A percentile compares a stretch with the other conserved stretches of the same genome.
Evolutionary conservation across 2,329 filamentous ascomycete species (phyloP).

Genomic region (Sphaerulina vaccinii): DNA sequence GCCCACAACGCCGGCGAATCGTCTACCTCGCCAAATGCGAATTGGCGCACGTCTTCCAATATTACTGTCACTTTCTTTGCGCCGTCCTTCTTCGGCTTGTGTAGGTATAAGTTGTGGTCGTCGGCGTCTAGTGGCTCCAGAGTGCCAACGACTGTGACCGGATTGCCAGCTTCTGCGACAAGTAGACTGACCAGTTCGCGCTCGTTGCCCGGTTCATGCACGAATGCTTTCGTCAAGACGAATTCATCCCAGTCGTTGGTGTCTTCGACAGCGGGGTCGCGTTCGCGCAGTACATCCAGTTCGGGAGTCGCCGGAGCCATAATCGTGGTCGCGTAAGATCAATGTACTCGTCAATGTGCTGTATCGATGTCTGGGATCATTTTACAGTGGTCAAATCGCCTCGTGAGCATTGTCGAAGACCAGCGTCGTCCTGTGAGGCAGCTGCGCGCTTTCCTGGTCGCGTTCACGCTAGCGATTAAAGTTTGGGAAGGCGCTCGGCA

Average conservation of each 20-base stretch:
- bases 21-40: conserved; percentile 54
- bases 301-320: conserved; percentile 32
- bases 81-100: conserved; percentile 14
- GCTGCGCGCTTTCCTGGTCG: too few relatives aligned
- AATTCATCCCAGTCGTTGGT: conserved; percentile 59
- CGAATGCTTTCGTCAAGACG: conserved; percentile 58
- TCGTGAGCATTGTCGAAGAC: too few relatives aligned
- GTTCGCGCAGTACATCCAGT: conserved; percentile 42
- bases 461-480: too few relatives aligned
- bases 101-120: conserved; percentile 30
- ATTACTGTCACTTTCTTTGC: conserved; percentile 46
- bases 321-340: conserved; percentile 27
- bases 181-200: conserved; percentile 59
- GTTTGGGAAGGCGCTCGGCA: too few relatives aligned
- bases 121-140: conserved; percentile 54
- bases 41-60: conserved; percentile 51
- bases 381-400: too few relatives aligned
- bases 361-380: conserved; percentile 12
- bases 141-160: conserved; percentile 61
- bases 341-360: conserved; percentile 1
- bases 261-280: conserved; percentile 44
- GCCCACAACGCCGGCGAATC: conserved; percentile 65
- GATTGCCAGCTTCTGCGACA: conserved; percentile 58
- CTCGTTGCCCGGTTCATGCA: conserved; percentile 38
- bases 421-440: too few relatives aligned